Percentiles rank a stretch among this genome's conserved stretches.
Evolutionary conservation across 2,329 filamentous ascomycete genomes (phyloP).

Genomic region (Hypoxylon sp.): DNA sequence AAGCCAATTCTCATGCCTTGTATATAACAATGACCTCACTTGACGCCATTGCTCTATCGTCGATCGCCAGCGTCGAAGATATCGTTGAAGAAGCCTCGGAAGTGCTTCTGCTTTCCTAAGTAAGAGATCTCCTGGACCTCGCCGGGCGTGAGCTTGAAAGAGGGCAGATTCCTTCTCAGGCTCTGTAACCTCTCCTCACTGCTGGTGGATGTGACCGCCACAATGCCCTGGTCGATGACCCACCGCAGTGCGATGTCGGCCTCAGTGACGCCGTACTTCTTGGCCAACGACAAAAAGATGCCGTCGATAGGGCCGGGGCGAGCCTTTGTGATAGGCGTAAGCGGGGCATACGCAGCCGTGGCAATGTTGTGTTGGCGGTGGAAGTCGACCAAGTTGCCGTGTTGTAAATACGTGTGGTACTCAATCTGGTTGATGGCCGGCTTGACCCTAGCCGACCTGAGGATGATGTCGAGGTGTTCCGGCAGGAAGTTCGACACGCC

Average conservation of each 20-base stretch:
- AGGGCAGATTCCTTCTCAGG: conserved; percentile 61
- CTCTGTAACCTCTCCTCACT: conserved; percentile 70
- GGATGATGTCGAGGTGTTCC: conserved; percentile 68
- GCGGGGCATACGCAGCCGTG: conserved; percentile 68
- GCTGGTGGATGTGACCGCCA: conserved; percentile 72
- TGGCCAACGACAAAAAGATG: conserved; percentile 65
- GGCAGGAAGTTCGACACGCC: conserved; percentile 82
- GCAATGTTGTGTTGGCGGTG: conserved; percentile 71
- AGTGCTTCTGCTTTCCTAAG: conserved; percentile 72
- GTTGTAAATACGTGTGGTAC: conserved; percentile 82
- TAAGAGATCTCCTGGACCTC: conserved; percentile 71
- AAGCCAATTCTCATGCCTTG: conserved; percentile 11
- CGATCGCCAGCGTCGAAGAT: conserved; percentile 68
- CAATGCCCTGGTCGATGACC: conserved; percentile 71
- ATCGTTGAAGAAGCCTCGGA: conserved; percentile 70
- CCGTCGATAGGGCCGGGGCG: conserved; percentile 68
- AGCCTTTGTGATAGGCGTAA: conserved; percentile 63
- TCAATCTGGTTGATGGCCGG: conserved; percentile 87
- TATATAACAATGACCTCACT: conserved; percentile 7
- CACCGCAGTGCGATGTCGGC: conserved; percentile 72
- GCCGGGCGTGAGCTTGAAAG: conserved; percentile 71
- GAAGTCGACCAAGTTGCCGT: conserved; percentile 71
- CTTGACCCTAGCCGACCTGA: conserved; percentile 71
- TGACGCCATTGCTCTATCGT: conserved; percentile 52
- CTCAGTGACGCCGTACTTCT: conserved; percentile 71